Conservation (phyloP, 1,284 basidiomycete genomes). For the Ceratobasidium sp. region DNA sequence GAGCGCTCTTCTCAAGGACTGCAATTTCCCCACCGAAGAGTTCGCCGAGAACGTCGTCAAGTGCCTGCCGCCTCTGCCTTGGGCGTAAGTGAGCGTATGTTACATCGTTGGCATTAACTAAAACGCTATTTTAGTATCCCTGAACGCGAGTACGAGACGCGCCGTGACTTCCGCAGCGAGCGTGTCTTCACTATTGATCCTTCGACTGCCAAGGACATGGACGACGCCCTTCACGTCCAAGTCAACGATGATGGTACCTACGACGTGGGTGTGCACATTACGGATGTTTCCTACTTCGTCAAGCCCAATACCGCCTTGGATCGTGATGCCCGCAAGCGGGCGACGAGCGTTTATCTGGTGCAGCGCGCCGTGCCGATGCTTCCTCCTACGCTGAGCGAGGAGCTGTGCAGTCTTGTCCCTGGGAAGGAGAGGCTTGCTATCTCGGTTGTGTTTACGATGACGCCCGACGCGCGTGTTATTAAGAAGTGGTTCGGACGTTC, state of each 20-base stretch:
- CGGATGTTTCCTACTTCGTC: conserved; percentile 96
- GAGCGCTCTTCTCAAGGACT: conserved; percentile 96
- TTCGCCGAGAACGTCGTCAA: conserved; percentile 95
- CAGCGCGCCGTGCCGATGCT: conserved; percentile 98
- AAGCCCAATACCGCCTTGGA: conserved; percentile 97
- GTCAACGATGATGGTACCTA: conserved; percentile 90
- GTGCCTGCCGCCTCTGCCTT: conserved; percentile 94
- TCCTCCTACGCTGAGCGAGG: conserved; percentile 89
- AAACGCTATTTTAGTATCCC: conserved; percentile 73
- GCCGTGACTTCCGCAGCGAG: conserved; percentile 88
- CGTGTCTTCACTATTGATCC: conserved; percentile 97
- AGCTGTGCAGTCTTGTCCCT: conserved; percentile 92
- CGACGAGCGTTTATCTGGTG: conserved; percentile 96
- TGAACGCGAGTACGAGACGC: conserved; percentile 87
- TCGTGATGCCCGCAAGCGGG: conserved; percentile 96
- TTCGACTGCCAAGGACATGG: conserved; percentile 88
- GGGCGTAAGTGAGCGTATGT: conserved; percentile 74
- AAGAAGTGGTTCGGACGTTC: conserved; percentile 95
- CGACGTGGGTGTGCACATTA: conserved; percentile 93
- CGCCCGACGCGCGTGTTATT: conserved; percentile 82
- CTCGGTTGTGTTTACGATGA: conserved; percentile 89
- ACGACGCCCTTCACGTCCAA: conserved; percentile 94
- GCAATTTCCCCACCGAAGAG: conserved; percentile 96
- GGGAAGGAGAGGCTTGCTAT: conserved; percentile 91
- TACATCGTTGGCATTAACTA: neutral